Evolutionary conservation across 768 basidiomycete genomes (phyloP), one percentile per base, ranked within the genome.

Genomic region (Tulasnella sp.): DNA sequence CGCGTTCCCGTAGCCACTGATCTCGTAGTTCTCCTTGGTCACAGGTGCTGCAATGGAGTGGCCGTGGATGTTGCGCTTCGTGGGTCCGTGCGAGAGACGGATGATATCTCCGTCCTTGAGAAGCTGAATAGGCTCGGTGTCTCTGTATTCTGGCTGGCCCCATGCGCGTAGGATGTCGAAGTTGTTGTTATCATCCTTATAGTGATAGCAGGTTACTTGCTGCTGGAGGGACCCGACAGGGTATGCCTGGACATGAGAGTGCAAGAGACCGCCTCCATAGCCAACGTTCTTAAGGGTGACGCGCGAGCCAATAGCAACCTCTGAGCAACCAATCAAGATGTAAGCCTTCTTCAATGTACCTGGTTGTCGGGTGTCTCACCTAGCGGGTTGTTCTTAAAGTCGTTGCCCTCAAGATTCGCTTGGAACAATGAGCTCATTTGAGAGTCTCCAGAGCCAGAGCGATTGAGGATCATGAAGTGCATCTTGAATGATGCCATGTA

Each of bases 341-440:
- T 38, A 5, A 38, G 34, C 34, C 5, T 38, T 38, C 15, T 38
- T 38, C 34, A 38, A 38, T 5, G 45, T 31, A 19, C 12, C 19
- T 19, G n/a, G n/a, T n/a, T n/a, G n/a, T n/a, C n/a, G n/a, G 11
- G 54, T 49, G 4, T 24, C 79, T 12, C 59, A 88, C 88, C 87
- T 1, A 96, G 80, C 11, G 96, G 96, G 65, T 92, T 92, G 65
- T 75, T 73, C n/a, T 82, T 72, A 71, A 97, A 98, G 68, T 96
- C 91, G 67, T 97, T 99, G 15, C 96, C 96, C 31, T 80, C 78
- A 1, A 99, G 79, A 65, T 96, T 91, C 24, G 96, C 94, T 70
- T 99, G 96, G 80, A 99, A 99, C 19, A 98, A 76, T 7, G 92
- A 96, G 69, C 87, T 91, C 94, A 99, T 99, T 70, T 98, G 94